These are phyloP conservation scores for Manihot esculenta DNA, from an alignment of 441 rosid species.

Conservation along the genomic window DNA sequence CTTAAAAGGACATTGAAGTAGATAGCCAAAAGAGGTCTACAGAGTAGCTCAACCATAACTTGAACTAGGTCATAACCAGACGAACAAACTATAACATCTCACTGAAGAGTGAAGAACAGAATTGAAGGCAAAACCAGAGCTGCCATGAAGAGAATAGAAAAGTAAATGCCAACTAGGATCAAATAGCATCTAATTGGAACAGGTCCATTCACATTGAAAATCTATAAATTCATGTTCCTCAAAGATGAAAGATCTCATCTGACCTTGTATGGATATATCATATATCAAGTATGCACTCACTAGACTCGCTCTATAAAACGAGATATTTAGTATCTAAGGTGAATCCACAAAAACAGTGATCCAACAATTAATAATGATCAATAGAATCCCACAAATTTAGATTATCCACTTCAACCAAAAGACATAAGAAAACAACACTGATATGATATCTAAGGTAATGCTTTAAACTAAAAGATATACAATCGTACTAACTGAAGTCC, in stretches of 20 bases:
- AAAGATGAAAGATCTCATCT: background rate
- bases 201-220: background rate
- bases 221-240: conserved; percentile 4
- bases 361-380: background rate
- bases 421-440: conserved; percentile 10
- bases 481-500: background rate
- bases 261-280: background rate
- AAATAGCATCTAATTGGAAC: too few species aligned
- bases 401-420: background rate
- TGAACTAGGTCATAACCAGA: too few species aligned
- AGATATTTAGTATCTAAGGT: background rate
- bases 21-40: too few species aligned
- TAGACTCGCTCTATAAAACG: background rate
- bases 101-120: too few species aligned
- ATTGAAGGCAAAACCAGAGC: background rate
- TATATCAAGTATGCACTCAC: background rate
- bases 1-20: too few species aligned
- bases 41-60: too few species aligned
- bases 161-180: too few species aligned
- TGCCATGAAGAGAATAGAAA: background rate
- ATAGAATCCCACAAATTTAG: background rate
- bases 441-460: background rate
- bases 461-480: background rate
- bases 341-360: background rate
- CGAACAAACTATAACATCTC: too few species aligned